Evolutionary conservation across 2,329 filamentous ascomycete species (phyloP), one percentile per base, ranked within the genome.

Genomic region (Purpureocillium lavendulum): DNA sequence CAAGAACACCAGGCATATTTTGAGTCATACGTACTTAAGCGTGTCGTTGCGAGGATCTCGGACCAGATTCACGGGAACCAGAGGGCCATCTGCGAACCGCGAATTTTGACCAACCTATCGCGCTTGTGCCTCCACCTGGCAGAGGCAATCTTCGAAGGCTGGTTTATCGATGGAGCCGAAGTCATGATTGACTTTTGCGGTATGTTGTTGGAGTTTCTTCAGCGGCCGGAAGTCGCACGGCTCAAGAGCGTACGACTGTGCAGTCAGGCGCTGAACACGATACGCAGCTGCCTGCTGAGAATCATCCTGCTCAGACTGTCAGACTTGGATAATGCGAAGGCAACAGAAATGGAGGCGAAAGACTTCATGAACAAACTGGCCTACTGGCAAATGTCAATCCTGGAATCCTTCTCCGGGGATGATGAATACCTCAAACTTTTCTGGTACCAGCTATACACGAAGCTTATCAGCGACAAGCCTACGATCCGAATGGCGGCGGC

Each of bases 1-100:
- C 79, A 90, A 49, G 92, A 97, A 56, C 88, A 97, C 50, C 89
- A 96, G 53, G 87, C 88, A 0, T 94, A 89, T 57, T 96, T 98
- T 49, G 87, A 94, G 55, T 94, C 92, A 0, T 96, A 89, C 55
- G 67, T 97, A 3, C 67, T 97, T 15, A 77, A 81, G 21, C 83
- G 82, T 47, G 80, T 85, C 0, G 74, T 96, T 34, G 73, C 79
- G 3, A 77, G 84, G 24, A 64, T 95, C 13, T 76, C 77, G 28
- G 84, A 75, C 41, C 71, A 77, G 16, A 71, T 97, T 8, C 78
- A 86, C 44, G 63, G 82, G 2, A 77, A 89, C 46, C 79, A 85
- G 51, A 79, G 81, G 40, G 65, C 82, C 0, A 69, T 97, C 2
- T 76, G 78, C 40, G 89, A 97, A 55, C 86, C 92, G 1, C 80